Conservation (phyloP, 2,329 filamentous ascomycete genomes). For the Aspergillus quadricinctus region DNA sequence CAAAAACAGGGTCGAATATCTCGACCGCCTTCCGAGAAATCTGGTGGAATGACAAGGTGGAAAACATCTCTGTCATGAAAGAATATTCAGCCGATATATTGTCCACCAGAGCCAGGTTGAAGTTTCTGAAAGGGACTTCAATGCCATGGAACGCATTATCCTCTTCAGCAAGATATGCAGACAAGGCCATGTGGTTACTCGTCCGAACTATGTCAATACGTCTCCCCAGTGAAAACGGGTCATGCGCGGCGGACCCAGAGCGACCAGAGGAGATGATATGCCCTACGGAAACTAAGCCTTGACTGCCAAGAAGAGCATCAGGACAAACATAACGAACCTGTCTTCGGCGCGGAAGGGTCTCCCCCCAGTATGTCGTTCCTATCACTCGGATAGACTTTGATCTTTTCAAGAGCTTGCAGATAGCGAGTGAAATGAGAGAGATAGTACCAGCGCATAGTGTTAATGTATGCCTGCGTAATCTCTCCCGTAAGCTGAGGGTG, state of each 20-base stretch:
- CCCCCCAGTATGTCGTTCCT: slow-evolving; percentile 78
- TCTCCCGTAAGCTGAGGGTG: slow-evolving; percentile 82
- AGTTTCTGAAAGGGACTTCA: slow-evolving; percentile 86
- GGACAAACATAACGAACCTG: slow-evolving; percentile 31
- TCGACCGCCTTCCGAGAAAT: slow-evolving; percentile 80
- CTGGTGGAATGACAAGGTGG: slow-evolving; percentile 67
- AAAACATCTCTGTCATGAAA: slow-evolving; percentile 87
- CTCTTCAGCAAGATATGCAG: slow-evolving; percentile 88
- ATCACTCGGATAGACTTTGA: slow-evolving; percentile 78
- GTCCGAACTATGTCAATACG: slow-evolving; percentile 77
- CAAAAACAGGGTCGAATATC: slow-evolving; percentile 85
- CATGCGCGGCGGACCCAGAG: slow-evolving; percentile 52
- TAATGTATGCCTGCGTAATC: slow-evolving; percentile 89
- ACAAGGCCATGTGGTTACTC: slow-evolving; percentile 68
- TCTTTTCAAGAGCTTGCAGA: slow-evolving; percentile 72
- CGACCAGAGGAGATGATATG: slow-evolving; percentile 39
- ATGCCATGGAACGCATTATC: slow-evolving; percentile 81
- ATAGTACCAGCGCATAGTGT: slow-evolving; percentile 99
- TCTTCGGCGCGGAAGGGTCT: slow-evolving; percentile 65
- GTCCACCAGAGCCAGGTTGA: slow-evolving; percentile 89
- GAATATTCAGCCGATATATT: slow-evolving; percentile 94
- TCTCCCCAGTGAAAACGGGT: slow-evolving; percentile 84
- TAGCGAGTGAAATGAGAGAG: slow-evolving; percentile 87
- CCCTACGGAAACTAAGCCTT: slow-evolving; percentile 19
- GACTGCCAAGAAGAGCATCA: slow-evolving; percentile 2